A percentile compares a stretch with the other conserved stretches of the same genome.
phyloP scores from a whole-genome alignment of 1,284 basidiomycete species.

The Moesziomyces sp. region DNA sequence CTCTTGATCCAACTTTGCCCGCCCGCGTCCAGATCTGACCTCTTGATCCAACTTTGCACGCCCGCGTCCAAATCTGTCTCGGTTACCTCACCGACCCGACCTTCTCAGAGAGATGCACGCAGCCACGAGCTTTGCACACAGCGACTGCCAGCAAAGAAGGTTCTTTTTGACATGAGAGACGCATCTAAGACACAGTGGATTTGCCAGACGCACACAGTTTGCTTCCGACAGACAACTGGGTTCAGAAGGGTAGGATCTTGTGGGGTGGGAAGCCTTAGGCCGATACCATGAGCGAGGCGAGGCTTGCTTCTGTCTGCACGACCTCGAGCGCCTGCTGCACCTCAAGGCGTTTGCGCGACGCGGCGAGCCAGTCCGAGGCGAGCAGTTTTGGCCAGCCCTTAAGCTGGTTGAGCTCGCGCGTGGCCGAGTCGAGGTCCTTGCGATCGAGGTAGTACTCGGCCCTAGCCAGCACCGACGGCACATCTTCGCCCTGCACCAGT shows the following conservation, averaged over 20 bases:
- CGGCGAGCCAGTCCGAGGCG: constrained; percentile 89
- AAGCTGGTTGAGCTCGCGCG: constrained; percentile 90
- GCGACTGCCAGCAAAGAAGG: too few species aligned
- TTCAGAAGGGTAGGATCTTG: too few species aligned
- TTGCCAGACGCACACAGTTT: too few species aligned
- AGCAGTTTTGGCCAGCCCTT: constrained; percentile 81
- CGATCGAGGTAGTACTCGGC: constrained; percentile 91
- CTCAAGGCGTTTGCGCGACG: constrained; percentile 86
- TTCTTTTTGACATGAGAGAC: not conserved
- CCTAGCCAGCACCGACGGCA: constrained; percentile 84
- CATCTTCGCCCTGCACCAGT: constrained; percentile 79
- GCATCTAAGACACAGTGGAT: too few species aligned
- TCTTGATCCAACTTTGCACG: too few species aligned
- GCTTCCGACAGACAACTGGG: too few species aligned
- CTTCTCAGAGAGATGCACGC: too few species aligned
- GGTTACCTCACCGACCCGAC: too few species aligned
- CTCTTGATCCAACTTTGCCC: too few species aligned
- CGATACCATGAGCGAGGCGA: constrained; percentile 71
- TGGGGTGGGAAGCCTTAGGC: constrained; percentile 4
- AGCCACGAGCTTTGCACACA: too few species aligned
- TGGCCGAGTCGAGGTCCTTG: constrained; percentile 90
- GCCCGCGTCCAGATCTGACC: too few species aligned
- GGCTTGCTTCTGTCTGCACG: constrained; percentile 82
- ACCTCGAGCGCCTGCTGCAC: constrained; percentile 93
- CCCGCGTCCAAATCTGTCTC: too few species aligned